Conservation (phyloP, 768 basidiomycete species). For the Cantharellus cinnabarinus region DNA sequence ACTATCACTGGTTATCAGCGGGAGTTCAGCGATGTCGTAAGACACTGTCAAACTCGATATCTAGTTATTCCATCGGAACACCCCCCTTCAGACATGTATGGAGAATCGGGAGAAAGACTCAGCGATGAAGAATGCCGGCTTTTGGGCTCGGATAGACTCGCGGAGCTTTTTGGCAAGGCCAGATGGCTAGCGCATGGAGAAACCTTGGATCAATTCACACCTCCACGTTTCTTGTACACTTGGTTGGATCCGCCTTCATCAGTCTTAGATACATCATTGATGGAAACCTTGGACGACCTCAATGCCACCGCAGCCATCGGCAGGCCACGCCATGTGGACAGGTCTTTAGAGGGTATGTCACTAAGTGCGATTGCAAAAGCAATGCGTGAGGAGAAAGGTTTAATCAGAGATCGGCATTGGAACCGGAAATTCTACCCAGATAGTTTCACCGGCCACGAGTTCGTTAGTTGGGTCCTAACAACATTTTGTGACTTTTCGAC, state of each 20-base stretch:
- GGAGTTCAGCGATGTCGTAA: conserved; percentile 57
- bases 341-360: conserved; percentile 47
- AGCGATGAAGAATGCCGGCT: conserved; percentile 76
- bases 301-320: conserved; percentile 51
- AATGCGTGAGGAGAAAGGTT: conserved; percentile 70
- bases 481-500: conserved; percentile 80
- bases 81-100: conserved; percentile 26
- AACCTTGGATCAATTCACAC: conserved; percentile 23
- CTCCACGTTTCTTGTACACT: conserved; percentile 64
- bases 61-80: conserved; percentile 76
- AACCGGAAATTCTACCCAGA: conserved; percentile 52
- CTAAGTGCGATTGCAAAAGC: conserved; percentile 48
- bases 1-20: conserved; percentile 65
- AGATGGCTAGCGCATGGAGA: conserved; percentile 58
- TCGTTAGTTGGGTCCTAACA: conserved; percentile 81
- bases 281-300: conserved; percentile 64
- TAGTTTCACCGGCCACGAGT: conserved; percentile 74
- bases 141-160: conserved; percentile 77
- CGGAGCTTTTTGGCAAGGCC: conserved; percentile 67
- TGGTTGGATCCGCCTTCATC: conserved; percentile 66
- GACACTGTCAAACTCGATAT: conserved; percentile 89
- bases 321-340: conserved; percentile 66
- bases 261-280: conserved; percentile 56
- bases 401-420: conserved; percentile 74
- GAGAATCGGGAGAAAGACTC: conserved; percentile 50